Conservation (phyloP, 495 filamentous ascomycete species). For the Aspergillus sclerotioniger region DNA sequence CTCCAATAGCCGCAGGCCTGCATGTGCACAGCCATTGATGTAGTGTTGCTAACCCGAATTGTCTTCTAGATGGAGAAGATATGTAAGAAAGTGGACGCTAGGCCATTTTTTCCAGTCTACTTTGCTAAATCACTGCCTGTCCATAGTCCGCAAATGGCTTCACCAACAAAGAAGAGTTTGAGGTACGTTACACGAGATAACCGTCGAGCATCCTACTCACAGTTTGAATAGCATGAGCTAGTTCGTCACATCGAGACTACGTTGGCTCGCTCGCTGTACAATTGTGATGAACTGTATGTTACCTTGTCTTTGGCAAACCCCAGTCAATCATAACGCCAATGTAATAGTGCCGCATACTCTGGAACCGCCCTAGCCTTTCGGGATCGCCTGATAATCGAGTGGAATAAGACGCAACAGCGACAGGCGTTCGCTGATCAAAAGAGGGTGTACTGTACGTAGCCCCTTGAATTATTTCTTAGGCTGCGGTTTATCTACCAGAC, state of each 20-base stretch:
- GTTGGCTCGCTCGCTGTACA: conserved; percentile 92
- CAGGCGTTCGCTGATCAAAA: conserved; percentile 90
- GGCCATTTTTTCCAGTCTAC: not conserved
- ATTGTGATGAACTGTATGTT: conserved; percentile 82
- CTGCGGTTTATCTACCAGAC: not conserved
- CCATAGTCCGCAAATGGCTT: conserved; percentile 64
- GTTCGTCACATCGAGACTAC: conserved; percentile 96
- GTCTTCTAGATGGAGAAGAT: conserved; percentile 69
- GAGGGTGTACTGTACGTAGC: conserved; percentile 74
- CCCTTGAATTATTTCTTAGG: not conserved
- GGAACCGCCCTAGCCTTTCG: conserved; percentile 88
- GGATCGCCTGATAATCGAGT: conserved; percentile 88
- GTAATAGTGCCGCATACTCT: conserved; percentile 73
- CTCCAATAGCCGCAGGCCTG: not conserved
- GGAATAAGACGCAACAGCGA: conserved; percentile 96
- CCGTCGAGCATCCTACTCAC: conserved; percentile 7
- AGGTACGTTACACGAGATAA: conserved; percentile 38
- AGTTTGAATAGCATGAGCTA: conserved; percentile 60
- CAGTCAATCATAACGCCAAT: not conserved
- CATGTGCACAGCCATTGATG: not conserved
- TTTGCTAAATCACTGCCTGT: not conserved
- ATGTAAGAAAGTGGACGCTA: conserved; percentile 43
- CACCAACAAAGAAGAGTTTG: conserved; percentile 70
- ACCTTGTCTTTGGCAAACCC: not conserved
- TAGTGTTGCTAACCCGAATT: conserved; percentile 16